Conservation (phyloP, 2,329 filamentous ascomycete species). For the Neospermospora avenae region DNA sequence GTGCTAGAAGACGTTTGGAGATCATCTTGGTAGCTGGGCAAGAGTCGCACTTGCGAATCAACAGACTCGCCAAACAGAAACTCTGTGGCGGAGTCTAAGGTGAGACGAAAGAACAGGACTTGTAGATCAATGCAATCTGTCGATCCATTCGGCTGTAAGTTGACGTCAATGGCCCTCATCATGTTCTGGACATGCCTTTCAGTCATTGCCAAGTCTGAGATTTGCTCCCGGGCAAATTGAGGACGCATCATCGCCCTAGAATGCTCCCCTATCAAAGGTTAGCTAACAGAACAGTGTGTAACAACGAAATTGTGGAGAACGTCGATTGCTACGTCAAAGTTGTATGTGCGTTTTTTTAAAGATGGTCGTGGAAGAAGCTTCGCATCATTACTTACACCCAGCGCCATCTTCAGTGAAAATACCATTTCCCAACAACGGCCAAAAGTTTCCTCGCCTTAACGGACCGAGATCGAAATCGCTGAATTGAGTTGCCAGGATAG, state of each 20-base stretch:
- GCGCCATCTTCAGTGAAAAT: constrained; percentile 35
- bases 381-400: constrained; percentile 11
- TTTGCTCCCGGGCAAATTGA: constrained; percentile 51
- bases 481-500: constrained; percentile 51
- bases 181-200: constrained; percentile 62
- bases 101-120: constrained; percentile 58
- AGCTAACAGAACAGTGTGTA: neutral
- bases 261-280: constrained; percentile 24
- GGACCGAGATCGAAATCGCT: constrained; percentile 46
- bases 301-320: no score
- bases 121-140: constrained; percentile 55
- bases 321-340: no score
- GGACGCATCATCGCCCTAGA: constrained; percentile 48
- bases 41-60: constrained; percentile 30
- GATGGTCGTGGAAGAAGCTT: neutral
- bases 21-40: constrained; percentile 7
- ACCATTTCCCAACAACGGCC: constrained; percentile 31
- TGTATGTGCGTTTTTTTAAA: no score
- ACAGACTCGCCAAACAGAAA: constrained; percentile 60
- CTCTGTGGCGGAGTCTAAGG: constrained; percentile 47
- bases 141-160: constrained; percentile 50
- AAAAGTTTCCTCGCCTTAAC: constrained; percentile 56
- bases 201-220: constrained; percentile 67
- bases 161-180: constrained; percentile 56
- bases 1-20: neutral